Base-by-base conservation (phyloP, 176 grass and related monocot genomes). In the Cocos nucifera region DNA sequence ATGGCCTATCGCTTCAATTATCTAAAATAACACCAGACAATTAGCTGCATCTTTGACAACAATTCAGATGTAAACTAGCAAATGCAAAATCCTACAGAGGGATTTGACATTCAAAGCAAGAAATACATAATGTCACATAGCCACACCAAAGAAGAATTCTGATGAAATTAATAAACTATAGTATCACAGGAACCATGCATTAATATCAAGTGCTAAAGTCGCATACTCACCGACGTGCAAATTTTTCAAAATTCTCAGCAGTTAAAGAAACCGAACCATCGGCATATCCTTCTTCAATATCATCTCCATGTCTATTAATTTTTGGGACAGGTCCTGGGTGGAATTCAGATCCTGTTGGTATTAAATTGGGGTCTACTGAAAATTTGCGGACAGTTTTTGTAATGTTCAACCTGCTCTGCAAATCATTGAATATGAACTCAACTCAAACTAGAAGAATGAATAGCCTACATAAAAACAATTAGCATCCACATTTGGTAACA, bases 371-470 rank as follows among this genome's bases (percentile, higher is more conserved):
- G 70, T 98, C 94, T 63, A 98, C 93, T 51, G 94, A 98, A 66
- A 74, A 98, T 70, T 93, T 98, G 17, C 82, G 84, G 69, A 98
- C 64, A 49, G 94, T 98, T 86, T 98, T 98, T 7, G 82, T 98
- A 80, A 93, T 92, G 76, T 98, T 98, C 65, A 98, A 66, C 68
- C 94, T 92, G 76, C 92, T 98, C 94, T 98, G 94, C 81, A 86
- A 61, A 69, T 79, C 56, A 51, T 76, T 72, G 56, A 56, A 71
- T 61, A 71, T 29, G 69, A 53, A 78, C 59, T 17, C 58, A 62
- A 81, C 25, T 56, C 69, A 62, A 62, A 48, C 29, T 15, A 60
- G 56, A 17, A 52, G 15, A 24, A 17, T 9, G 25, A 57, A 22
- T 53, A 75, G 51, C 57, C 17, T 4, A 19, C 17, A 59, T 62